These are phyloP conservation scores for Gossypium bickii DNA, from an alignment of 345 rosid genomes.

Conservation along the genomic window DNA sequence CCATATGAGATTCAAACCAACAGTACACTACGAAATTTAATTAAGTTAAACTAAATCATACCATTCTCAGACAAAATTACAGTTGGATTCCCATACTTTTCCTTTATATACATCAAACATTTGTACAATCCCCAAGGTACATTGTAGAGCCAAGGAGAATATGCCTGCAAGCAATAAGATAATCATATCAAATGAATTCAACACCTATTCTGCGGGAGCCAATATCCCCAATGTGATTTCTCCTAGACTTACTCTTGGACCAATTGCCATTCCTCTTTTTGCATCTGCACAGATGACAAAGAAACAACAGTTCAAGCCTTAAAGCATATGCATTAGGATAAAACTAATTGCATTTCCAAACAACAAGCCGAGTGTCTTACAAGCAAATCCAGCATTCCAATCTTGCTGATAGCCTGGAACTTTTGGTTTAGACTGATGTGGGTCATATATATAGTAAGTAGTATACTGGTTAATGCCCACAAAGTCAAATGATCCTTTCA, in stretches of 20 bases:
- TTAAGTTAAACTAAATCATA: conserved; percentile 18
- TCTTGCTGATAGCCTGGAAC: conserved; percentile 79
- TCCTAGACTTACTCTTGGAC: conserved; percentile 53
- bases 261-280: conserved; percentile 65
- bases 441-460: conserved; percentile 62
- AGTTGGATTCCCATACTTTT: conserved; percentile 79
- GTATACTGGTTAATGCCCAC: conserved; percentile 94
- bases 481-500: conserved; percentile 85
- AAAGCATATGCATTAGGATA: background rate
- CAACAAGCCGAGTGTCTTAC: conserved; percentile 38
- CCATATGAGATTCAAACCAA: background rate
- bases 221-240: background rate
- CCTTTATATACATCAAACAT: conserved; percentile 79
- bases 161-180: conserved; percentile 39
- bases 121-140: conserved; percentile 99
- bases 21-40: background rate
- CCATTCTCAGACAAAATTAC: conserved; percentile 87
- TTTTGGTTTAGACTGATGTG: conserved; percentile 43
- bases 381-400: conserved; percentile 73
- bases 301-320: conserved; percentile 3
- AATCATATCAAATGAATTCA: background rate
- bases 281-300: conserved; percentile 39
- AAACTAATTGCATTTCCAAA: background rate
- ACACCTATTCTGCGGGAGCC: background rate
- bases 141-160: conserved; percentile 82